Evolutionary conservation across 192 early-diverging fungal species (phyloP).

Genomic region (Umbelopsis sp.): DNA sequence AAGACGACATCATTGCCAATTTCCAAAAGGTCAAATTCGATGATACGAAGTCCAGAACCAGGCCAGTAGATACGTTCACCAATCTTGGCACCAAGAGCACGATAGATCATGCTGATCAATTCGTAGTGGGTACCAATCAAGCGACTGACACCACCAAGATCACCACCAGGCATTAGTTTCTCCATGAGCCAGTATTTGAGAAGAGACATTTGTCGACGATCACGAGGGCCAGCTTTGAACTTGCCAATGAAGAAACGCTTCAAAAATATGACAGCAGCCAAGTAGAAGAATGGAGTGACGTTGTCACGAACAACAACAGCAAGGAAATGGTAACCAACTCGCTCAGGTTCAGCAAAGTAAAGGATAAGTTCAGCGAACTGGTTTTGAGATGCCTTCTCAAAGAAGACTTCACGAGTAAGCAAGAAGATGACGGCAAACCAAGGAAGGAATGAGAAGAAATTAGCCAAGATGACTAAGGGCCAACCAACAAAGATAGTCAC

Average conservation of each 20-base stretch:
- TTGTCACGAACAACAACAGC: slow-evolving; percentile 25
- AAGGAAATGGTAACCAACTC: slow-evolving; percentile 40
- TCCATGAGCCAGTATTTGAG: slow-evolving; percentile 40
- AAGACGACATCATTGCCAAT: slow-evolving; percentile 52
- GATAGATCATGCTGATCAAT: slow-evolving; percentile 38
- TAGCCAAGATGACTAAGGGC: slow-evolving; percentile 30
- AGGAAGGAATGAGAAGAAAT: slow-evolving; percentile 35
- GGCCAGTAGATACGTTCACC: slow-evolving; percentile 53
- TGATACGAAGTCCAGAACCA: slow-evolving; percentile 38
- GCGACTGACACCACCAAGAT: slow-evolving; percentile 35
- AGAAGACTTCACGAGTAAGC: slow-evolving; percentile 34
- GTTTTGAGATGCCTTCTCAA: slow-evolving; percentile 26
- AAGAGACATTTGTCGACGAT: slow-evolving; percentile 2
- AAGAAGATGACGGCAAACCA: slow-evolving; percentile 39
- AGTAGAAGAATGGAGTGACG: slow-evolving; percentile 34
- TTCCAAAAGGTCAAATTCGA: slow-evolving; percentile 44
- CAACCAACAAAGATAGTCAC: slow-evolving; percentile 27
- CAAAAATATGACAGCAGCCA: slow-evolving; percentile 29
- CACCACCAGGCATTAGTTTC: slow-evolving; percentile 28
- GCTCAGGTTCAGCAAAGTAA: slow-evolving; percentile 37
- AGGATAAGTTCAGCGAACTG: slow-evolving; percentile 35
- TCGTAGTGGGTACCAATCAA: slow-evolving; percentile 49
- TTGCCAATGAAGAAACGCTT: slow-evolving; percentile 34
- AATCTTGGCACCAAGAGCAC: slow-evolving; percentile 43
- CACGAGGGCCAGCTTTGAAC: slow-evolving; percentile 28